Evolutionary conservation across 208 protist species (phyloP).

Genomic region (Trypanosoma melophagium): DNA sequence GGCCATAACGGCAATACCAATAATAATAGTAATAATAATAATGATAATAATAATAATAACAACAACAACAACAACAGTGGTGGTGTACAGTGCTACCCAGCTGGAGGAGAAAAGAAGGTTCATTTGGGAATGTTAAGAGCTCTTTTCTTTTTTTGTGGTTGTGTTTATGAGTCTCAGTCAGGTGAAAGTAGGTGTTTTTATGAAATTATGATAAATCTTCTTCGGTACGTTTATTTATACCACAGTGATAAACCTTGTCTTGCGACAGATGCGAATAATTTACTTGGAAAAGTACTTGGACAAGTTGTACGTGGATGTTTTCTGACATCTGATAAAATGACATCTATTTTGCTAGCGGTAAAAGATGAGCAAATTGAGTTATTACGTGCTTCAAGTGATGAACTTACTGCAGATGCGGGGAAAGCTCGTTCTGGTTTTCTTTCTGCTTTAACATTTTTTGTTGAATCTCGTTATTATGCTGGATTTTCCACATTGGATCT

Average conservation of each 20-base stretch:
- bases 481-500: slow-evolving; percentile 57
- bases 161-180: slow-evolving; percentile 66
- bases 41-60: background rate
- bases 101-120: slow-evolving; percentile 24
- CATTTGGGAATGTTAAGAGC: slow-evolving; percentile 76
- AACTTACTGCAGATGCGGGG: slow-evolving; percentile 28
- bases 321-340: slow-evolving; percentile 59
- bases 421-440: slow-evolving; percentile 53
- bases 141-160: slow-evolving; percentile 85
- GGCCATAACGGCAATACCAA: background rate
- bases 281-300: slow-evolving; percentile 60
- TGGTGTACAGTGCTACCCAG: background rate
- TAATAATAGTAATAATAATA: slow-evolving; percentile 16
- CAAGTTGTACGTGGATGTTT: slow-evolving; percentile 58
- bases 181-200: slow-evolving; percentile 51
- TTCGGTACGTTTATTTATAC: slow-evolving; percentile 76
- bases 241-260: slow-evolving; percentile 72
- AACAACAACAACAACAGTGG: slow-evolving; percentile 14
- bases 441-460: slow-evolving; percentile 58
- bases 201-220: slow-evolving; percentile 67
- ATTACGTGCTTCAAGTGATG: slow-evolving; percentile 21
- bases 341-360: slow-evolving; percentile 54
- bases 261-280: slow-evolving; percentile 67
- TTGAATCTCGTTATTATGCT: slow-evolving; percentile 76
- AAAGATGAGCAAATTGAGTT: slow-evolving; percentile 50